phyloP scores from a whole-genome alignment of 805 yeast species.

The Kodamaea leandrae region DNA sequence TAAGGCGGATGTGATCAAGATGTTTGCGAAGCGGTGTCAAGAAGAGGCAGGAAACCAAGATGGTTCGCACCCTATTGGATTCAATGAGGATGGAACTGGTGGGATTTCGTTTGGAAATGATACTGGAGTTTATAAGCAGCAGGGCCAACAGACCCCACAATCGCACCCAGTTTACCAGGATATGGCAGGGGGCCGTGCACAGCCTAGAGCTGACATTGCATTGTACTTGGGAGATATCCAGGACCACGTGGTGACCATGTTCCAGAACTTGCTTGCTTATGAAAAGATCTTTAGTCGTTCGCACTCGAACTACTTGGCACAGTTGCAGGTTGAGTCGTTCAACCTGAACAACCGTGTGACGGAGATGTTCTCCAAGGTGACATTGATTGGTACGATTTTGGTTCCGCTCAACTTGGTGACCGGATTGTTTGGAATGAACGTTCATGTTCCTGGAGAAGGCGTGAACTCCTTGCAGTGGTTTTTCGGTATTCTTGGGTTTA shows the following conservation, averaged over 20 bases:
- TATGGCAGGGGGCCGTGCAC: slow-evolving; percentile 18
- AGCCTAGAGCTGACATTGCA: slow-evolving; percentile 31
- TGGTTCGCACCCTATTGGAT: slow-evolving; percentile 15
- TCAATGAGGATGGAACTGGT: slow-evolving; percentile 12
- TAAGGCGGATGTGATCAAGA: slow-evolving; percentile 28
- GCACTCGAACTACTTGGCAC: slow-evolving; percentile 30
- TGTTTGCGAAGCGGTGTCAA: slow-evolving; percentile 30
- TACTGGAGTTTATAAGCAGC: slow-evolving; percentile 1
- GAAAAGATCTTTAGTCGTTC: slow-evolving; percentile 28
- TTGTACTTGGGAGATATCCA: slow-evolving; percentile 30
- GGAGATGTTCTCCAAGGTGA: slow-evolving; percentile 26
- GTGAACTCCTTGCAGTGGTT: slow-evolving; percentile 16
- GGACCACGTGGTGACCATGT: slow-evolving; percentile 33
- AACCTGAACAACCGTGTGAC: slow-evolving; percentile 25
- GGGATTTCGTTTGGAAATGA: slow-evolving; percentile 37
- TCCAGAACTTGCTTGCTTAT: slow-evolving; percentile 28
- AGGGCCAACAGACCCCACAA: slow-evolving; percentile 1
- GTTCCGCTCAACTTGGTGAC: slow-evolving; percentile 29
- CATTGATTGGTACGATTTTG: slow-evolving; percentile 27
- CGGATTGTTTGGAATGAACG: slow-evolving; percentile 30
- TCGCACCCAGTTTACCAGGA: slow-evolving; percentile 2
- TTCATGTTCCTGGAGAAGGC: slow-evolving; percentile 22
- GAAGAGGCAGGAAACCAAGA: slow-evolving; percentile 20
- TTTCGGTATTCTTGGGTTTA: slow-evolving; percentile 23
- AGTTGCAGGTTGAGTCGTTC: slow-evolving; percentile 29